Conservation (phyloP, 140 eudicot genomes). For the Stevia rebaudiana region DNA sequence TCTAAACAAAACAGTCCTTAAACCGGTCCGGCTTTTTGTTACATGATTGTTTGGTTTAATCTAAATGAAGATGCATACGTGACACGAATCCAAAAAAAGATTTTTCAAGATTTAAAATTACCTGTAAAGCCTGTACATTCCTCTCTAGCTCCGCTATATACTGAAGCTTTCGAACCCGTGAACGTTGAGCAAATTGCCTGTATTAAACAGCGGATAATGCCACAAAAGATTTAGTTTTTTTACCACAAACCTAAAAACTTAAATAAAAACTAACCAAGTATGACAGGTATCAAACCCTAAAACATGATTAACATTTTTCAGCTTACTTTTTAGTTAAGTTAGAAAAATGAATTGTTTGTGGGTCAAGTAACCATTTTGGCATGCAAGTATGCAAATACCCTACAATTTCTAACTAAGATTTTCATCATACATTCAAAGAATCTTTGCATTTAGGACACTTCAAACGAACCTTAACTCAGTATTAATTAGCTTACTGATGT, state of each 20-base stretch:
- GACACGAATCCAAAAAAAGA: background rate
- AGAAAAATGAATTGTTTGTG: background rate
- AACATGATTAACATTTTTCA: background rate
- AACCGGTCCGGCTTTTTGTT: background rate
- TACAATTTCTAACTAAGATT: slow-evolving; percentile 2
- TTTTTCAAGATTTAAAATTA: slow-evolving; percentile 18
- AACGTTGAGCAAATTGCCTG: slow-evolving; percentile 86
- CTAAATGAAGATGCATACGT: background rate
- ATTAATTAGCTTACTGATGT: background rate
- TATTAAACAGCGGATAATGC: slow-evolving; percentile 16
- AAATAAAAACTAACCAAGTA: background rate
- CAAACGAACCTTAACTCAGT: background rate
- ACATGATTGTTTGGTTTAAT: background rate
- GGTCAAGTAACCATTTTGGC: background rate
- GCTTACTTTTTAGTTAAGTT: background rate
- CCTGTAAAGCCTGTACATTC: slow-evolving; percentile 77
- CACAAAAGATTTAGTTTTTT: slow-evolving; percentile 1
- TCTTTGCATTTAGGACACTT: background rate
- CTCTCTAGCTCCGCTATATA: slow-evolving; percentile 82
- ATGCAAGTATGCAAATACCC: slow-evolving; percentile 11
- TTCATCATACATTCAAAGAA: background rate
- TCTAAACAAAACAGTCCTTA: background rate
- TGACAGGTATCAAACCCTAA: background rate
- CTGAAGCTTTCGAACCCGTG: slow-evolving; percentile 79
- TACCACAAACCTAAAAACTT: background rate